Conservation (phyloP, 495 filamentous ascomycete species). For the Tirmania nivea region DNA sequence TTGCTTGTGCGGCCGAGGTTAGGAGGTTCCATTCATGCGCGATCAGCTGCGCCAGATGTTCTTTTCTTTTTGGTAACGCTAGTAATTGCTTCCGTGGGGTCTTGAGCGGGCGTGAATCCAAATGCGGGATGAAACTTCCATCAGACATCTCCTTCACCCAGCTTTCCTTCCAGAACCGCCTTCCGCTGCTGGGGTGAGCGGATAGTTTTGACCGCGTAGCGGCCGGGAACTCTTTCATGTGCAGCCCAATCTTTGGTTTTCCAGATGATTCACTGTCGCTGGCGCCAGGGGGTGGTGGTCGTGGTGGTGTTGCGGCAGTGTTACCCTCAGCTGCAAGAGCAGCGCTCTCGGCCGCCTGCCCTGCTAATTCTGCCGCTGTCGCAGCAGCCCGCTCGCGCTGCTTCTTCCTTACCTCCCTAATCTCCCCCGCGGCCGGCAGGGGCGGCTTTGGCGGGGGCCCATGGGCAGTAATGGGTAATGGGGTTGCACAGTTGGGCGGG, state of each 20-base stretch:
- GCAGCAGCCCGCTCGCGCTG: conserved; percentile 28
- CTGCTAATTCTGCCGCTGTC: conserved; percentile 32
- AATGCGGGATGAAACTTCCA: conserved; percentile 50
- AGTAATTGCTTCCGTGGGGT: conserved; percentile 50
- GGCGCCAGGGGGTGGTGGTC: background rate
- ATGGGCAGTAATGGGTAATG: conserved; percentile 50
- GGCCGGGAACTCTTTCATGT: background rate
- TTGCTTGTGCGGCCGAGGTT: conserved; percentile 51
- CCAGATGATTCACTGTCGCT: no score
- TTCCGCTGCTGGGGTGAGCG: conserved; percentile 30
- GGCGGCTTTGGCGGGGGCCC: conserved; percentile 71
- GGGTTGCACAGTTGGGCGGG: conserved; percentile 29
- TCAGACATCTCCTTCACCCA: conserved; percentile 27
- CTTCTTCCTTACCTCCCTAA: conserved; percentile 19
- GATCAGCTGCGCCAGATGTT: conserved; percentile 62
- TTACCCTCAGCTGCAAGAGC: background rate
- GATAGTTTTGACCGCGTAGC: conserved; percentile 21
- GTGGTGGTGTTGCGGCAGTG: background rate
- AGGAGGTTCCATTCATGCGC: conserved; percentile 86
- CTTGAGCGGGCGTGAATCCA: conserved; percentile 63
- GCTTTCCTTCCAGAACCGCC: conserved; percentile 66
- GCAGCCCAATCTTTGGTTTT: background rate
- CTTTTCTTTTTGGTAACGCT: conserved; percentile 48
- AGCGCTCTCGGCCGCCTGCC: conserved; percentile 18
- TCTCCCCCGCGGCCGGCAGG: conserved; percentile 32